A percentile compares a stretch with the other conserved stretches of the same genome.
Conservation (phyloP, 805 yeast species). For the Candida ortonii region DNA sequence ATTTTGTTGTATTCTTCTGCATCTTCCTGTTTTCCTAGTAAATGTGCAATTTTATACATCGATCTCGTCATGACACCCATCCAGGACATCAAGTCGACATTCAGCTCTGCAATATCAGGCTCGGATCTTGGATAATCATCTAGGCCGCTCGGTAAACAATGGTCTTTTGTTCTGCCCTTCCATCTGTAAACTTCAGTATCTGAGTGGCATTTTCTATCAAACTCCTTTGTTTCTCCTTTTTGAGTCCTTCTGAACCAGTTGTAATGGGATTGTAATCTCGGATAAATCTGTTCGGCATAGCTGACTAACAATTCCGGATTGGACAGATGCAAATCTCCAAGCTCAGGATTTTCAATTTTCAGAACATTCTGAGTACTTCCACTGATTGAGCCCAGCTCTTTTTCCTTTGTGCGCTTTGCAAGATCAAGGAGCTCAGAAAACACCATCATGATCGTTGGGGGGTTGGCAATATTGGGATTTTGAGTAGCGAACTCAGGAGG, state of each 20-base stretch:
- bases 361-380: conserved; percentile 22
- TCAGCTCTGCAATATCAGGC: conserved; percentile 85
- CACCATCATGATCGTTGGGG: conserved; percentile 85
- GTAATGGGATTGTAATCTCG: conserved; percentile 71
- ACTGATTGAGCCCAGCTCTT: conserved; percentile 14
- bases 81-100: conserved; percentile 90
- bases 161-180: conserved; percentile 86
- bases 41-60: conserved; percentile 67
- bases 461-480: conserved; percentile 87
- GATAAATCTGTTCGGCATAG: conserved; percentile 67
- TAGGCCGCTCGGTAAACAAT: conserved; percentile 87
- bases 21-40: conserved; percentile 60
- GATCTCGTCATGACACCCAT: conserved; percentile 88
- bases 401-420: conserved; percentile 30
- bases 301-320: conserved; percentile 57
- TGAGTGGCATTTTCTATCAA: conserved; percentile 56
- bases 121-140: conserved; percentile 93
- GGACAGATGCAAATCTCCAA: conserved; percentile 52
- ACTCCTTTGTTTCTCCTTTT: conserved; percentile 67
- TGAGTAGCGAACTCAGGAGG: conserved; percentile 83
- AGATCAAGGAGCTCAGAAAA: conserved; percentile 56
- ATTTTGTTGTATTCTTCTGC: conserved; percentile 48
- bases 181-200: conserved; percentile 75
- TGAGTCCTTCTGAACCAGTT: conserved; percentile 85
- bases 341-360: conserved; percentile 29